Evolutionary conservation across 305 asterid species (phyloP).

Genomic region (Petunia hybrid): DNA sequence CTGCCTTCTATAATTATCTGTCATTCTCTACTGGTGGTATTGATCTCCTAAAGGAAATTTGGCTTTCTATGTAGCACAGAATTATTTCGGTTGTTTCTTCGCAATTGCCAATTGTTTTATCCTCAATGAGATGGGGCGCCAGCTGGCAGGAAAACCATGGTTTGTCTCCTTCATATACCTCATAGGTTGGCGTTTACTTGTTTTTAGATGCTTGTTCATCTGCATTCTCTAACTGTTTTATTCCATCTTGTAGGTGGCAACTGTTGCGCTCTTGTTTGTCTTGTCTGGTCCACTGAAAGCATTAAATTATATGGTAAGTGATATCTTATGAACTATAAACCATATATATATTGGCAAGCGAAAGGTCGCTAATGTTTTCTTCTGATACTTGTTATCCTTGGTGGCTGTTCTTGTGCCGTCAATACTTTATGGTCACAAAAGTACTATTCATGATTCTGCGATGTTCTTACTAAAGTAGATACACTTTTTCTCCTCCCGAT

Average conservation of each 20-base stretch:
- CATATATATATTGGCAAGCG: neutral
- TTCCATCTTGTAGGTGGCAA: constrained; percentile 71
- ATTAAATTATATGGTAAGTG: constrained; percentile 76
- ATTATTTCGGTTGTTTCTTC: constrained; percentile 84
- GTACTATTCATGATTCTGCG: too few species aligned
- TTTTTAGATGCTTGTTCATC: too few species aligned
- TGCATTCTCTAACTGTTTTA: too few species aligned
- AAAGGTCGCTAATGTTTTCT: neutral
- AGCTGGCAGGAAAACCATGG: constrained; percentile 95
- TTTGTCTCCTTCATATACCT: constrained; percentile 40
- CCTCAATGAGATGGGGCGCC: constrained; percentile 91
- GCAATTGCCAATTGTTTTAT: constrained; percentile 87
- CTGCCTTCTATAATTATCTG: too few species aligned
- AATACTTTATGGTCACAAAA: too few species aligned
- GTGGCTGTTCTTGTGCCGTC: too few species aligned
- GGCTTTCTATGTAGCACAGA: too few species aligned
- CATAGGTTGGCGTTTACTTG: too few species aligned
- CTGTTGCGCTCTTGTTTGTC: constrained; percentile 72
- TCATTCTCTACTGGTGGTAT: too few species aligned
- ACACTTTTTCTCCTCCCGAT: too few species aligned
- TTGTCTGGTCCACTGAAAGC: constrained; percentile 96
- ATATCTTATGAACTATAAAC: constrained; percentile 26
- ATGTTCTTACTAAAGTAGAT: too few species aligned
- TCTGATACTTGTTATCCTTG: neutral
- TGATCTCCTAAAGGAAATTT: too few species aligned